A percentile compares a stretch with the other conserved stretches of the same genome.
phyloP scores from a whole-genome alignment of 306 rosid genomes.

The Quercus alba region DNA sequence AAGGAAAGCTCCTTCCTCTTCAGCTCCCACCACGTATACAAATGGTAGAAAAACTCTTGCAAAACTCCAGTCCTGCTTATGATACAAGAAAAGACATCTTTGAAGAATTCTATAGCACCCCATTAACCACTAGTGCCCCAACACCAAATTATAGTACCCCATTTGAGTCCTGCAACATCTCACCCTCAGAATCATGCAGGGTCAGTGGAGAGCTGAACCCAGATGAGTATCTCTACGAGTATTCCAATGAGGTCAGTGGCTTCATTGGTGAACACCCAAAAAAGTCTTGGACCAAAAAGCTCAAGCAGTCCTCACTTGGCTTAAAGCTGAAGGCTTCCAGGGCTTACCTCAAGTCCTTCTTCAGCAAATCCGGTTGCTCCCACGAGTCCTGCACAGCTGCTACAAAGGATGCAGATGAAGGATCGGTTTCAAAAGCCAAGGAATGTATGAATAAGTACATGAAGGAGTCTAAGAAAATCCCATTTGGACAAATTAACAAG shows the following conservation, averaged over 20 bases:
- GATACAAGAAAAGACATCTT: conserved; percentile 37
- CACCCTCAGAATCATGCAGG: conserved; percentile 71
- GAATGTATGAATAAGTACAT: conserved; percentile 40
- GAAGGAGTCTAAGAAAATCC: conserved; percentile 44
- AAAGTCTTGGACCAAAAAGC: conserved; percentile 80
- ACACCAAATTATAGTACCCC: conserved; percentile 79
- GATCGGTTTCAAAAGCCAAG: conserved; percentile 56
- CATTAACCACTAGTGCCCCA: conserved; percentile 59
- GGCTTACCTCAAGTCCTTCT: conserved; percentile 80
- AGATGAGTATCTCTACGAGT: conserved; percentile 50
- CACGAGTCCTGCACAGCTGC: conserved; percentile 65
- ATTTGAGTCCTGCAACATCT: conserved; percentile 83
- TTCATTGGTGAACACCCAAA: conserved; percentile 40
- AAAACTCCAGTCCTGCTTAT: conserved; percentile 43
- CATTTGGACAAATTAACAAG: conserved; percentile 61
- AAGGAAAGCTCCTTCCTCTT: conserved; percentile 96
- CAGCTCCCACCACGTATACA: conserved; percentile 90
- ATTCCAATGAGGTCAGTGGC: conserved; percentile 26
- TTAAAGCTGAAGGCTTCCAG: conserved; percentile 82
- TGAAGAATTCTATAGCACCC: conserved; percentile 76
- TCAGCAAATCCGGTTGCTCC: conserved; percentile 80
- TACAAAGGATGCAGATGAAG: conserved; percentile 63
- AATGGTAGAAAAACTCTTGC: conserved; percentile 81
- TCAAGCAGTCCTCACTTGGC: conserved; percentile 66
- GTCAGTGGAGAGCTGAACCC: conserved; percentile 71